Evolutionary conservation across 225 moss, liverwort and hornwort genomes (phyloP), one percentile per base, ranked within the genome.

Genomic region (Pleurozium schreberi): DNA sequence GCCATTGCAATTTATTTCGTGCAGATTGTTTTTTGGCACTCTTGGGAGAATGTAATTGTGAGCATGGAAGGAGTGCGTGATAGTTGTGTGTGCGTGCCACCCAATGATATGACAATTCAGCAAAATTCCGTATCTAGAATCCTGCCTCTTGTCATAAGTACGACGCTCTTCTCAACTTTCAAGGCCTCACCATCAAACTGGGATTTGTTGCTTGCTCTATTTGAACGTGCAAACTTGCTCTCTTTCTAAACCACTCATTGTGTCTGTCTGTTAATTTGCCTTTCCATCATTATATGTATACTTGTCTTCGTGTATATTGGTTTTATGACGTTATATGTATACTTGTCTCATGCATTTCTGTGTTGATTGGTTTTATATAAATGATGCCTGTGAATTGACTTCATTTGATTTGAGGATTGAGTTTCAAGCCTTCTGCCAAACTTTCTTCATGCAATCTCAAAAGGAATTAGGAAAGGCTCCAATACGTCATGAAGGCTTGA

Each of bases 1-100:
- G 68, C 64, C 79, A 80, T 43, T 31, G 74, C 65, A 64, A 12
- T 43, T 81, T n/a, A 67, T 42, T 42, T 82, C 19, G 50, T 82
- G 53, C 91, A 77, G 53, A 89, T 79, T 93, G 79, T 83, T 93
- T 81, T 86, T 27, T 77, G 73, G 70, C 77, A 38, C 33, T 86
- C 34, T 75, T 86, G 68, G 68, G 75, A 55, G 59, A 86, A 62
- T 89, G 50, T 81, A 70, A 50, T 75, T 89, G 84, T 87, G 80
- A 84, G 59, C 74, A 86, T 83, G 16, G 50, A 43, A 80, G 65
- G 42, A 68, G 69, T 85, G 64, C 70, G 77, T 88, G 78, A 83
- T 65, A 55, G 47, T 47, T 65, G 60, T 50, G 75, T 84, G 67
- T 34, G n/a, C 43, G 18, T 82, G 50, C 14, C 57, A 55, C 76